A percentile compares a stretch with the other conserved stretches of the same genome.
These are phyloP conservation scores for Zangia roseola DNA, from an alignment of 768 basidiomycete genomes.

Conservation along the genomic window DNA sequence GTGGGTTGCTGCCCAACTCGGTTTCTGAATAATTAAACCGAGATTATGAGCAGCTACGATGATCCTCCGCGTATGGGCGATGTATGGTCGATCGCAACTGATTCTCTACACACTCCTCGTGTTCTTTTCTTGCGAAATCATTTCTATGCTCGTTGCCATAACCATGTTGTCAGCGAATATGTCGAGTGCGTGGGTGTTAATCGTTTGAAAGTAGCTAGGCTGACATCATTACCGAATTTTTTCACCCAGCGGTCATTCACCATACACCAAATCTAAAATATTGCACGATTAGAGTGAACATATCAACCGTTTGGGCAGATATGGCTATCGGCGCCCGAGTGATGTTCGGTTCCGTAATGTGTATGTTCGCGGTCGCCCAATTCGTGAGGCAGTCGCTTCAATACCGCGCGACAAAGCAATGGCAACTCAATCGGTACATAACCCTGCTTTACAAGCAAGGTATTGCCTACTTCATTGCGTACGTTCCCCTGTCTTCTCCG, in stretches of 20 bases:
- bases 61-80: constrained; percentile 5
- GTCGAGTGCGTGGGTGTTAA: not conserved
- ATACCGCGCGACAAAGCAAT: too few species aligned
- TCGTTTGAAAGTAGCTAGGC: not conserved
- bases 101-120: not conserved
- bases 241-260: not conserved
- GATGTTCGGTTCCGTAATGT: not conserved
- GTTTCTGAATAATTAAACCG: not conserved
- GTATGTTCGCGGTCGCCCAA: not conserved
- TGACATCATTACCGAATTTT: not conserved
- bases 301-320: not conserved
- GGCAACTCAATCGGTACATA: too few species aligned
- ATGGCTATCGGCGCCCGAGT: not conserved
- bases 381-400: too few species aligned
- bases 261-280: not conserved
- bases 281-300: not conserved
- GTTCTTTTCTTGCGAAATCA: not conserved
- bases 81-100: not conserved
- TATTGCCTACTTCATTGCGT: not conserved
- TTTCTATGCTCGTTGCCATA: not conserved
- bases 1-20: not conserved
- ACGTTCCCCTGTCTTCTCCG: not conserved
- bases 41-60: not conserved
- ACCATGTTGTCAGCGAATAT: not conserved
- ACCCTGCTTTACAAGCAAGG: not conserved